phyloP scores from a whole-genome alignment of 805 yeast genomes.

The Lachancea sp. region DNA sequence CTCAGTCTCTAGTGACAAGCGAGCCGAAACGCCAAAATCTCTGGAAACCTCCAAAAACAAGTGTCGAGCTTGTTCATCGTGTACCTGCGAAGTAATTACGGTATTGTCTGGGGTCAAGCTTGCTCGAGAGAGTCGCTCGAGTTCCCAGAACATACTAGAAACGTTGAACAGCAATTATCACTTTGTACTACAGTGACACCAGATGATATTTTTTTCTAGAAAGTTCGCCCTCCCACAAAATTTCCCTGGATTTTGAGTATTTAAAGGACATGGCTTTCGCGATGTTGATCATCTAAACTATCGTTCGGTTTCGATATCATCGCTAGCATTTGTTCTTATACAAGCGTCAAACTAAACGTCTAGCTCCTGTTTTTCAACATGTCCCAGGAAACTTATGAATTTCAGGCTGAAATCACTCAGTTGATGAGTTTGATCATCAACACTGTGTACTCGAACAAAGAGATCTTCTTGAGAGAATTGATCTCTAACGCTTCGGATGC shows the following conservation, averaged over 20 bases:
- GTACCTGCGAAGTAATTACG: no score
- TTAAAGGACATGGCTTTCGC: conserved; percentile 3
- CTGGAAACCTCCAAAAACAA: no score
- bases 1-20: background rate
- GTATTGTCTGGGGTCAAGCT: no score
- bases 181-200: background rate
- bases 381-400: conserved; percentile 79
- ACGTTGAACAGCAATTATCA: background rate
- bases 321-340: background rate
- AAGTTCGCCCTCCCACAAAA: conserved; percentile 2
- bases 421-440: conserved; percentile 99
- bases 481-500: conserved; percentile 99
- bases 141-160: background rate
- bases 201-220: conserved; percentile 5
- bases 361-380: conserved; percentile 26
- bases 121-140: background rate
- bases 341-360: background rate
- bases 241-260: conserved; percentile 6
- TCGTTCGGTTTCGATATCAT: background rate
- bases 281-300: no score
- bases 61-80: no score
- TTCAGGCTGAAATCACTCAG: conserved; percentile 99
- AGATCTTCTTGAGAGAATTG: conserved; percentile 97
- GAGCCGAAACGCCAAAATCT: no score
- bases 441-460: conserved; percentile 99